phyloP scores from a whole-genome alignment of 2,329 filamentous ascomycete genomes.

The Neofusicoccum parvum region DNA sequence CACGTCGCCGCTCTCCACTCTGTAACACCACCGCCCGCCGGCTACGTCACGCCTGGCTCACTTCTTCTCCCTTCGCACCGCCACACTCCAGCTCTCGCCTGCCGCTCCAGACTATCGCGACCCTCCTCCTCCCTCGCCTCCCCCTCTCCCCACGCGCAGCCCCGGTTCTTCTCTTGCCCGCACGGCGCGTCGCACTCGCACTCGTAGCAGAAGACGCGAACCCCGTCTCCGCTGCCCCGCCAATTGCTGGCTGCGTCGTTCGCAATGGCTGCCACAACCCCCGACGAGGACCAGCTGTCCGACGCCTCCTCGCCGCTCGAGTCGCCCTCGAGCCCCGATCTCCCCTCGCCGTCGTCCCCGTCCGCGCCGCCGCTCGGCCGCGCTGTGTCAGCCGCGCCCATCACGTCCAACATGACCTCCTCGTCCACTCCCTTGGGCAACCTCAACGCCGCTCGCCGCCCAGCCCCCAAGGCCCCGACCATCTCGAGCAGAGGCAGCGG shows the following conservation, averaged over 20 bases:
- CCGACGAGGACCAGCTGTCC: slow-evolving; percentile 19
- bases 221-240: background rate
- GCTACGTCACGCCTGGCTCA: slow-evolving; percentile 14
- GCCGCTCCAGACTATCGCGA: background rate
- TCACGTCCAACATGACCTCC: slow-evolving; percentile 64
- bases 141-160: background rate
- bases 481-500: slow-evolving; percentile 52
- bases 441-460: slow-evolving; percentile 67
- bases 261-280: slow-evolving; percentile 19
- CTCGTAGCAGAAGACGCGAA: background rate
- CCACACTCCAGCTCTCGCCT: background rate
- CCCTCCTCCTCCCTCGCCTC: background rate
- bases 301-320: slow-evolving; percentile 34
- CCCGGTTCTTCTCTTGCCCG: slow-evolving; percentile 7
- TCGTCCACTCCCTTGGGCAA: slow-evolving; percentile 85
- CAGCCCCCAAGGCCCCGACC: slow-evolving; percentile 45
- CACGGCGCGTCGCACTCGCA: background rate
- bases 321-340: slow-evolving; percentile 28
- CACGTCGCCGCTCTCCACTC: slow-evolving; percentile 10
- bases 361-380: slow-evolving; percentile 52
- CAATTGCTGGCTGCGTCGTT: background rate
- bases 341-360: slow-evolving; percentile 26
- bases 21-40: slow-evolving; percentile 12
- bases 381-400: slow-evolving; percentile 61
- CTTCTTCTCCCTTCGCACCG: slow-evolving; percentile 8